Conservation (phyloP, 2,329 filamentous ascomycete species). For the Arthrinium puccinioides region DNA sequence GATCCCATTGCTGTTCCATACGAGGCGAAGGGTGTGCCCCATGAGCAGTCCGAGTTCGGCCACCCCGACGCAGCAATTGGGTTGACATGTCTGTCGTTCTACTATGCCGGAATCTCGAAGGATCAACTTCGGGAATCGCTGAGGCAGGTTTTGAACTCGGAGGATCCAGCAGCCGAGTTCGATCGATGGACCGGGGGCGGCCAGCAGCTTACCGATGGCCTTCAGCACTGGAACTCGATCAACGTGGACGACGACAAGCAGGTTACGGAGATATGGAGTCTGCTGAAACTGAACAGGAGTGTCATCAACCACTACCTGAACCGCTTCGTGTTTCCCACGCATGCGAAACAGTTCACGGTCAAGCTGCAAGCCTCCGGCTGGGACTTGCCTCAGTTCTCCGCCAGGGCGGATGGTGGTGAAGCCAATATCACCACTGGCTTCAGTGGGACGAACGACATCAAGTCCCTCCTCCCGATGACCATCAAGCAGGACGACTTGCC, state of each 20-base stretch:
- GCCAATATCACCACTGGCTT: conserved; percentile 54
- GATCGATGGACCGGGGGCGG: conserved; percentile 35
- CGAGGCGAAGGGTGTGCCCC: conserved; percentile 56
- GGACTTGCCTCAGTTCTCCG: conserved; percentile 50
- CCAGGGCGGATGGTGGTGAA: not conserved
- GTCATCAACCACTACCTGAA: conserved; percentile 55
- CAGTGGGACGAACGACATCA: conserved; percentile 65
- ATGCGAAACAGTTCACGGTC: conserved; percentile 55
- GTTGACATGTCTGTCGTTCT: conserved; percentile 60
- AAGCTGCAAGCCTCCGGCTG: conserved; percentile 62
- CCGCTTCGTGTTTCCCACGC: conserved; percentile 54
- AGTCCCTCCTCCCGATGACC: conserved; percentile 48
- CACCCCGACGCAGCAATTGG: conserved; percentile 63
- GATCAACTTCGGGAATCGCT: conserved; percentile 41
- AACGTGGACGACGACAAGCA: conserved; percentile 51
- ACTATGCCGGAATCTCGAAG: conserved; percentile 49
- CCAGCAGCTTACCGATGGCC: conserved; percentile 29
- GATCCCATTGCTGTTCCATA: conserved; percentile 60
- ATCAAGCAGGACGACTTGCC: conserved; percentile 40
- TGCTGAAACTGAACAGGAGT: conserved; percentile 37
- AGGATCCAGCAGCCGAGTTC: conserved; percentile 37
- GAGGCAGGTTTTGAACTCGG: conserved; percentile 28
- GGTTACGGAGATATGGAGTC: conserved; percentile 38
- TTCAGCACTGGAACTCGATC: conserved; percentile 46
- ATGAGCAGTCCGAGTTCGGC: conserved; percentile 55